phyloP scores from a whole-genome alignment of 495 filamentous ascomycete species.

The Amorphotheca resinae region DNA sequence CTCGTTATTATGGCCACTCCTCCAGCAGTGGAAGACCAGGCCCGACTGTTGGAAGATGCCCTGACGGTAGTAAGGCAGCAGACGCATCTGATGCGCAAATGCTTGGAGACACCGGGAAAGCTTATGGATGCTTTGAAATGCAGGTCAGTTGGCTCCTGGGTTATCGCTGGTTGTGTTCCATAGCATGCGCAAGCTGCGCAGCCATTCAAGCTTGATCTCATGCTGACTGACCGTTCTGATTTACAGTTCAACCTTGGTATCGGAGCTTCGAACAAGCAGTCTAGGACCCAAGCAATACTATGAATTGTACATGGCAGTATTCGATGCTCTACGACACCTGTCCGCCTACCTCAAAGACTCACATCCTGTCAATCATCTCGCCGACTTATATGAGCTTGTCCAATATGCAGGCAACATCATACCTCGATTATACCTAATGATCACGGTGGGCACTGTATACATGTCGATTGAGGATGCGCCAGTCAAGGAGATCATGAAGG shows the following conservation, averaged over 20 bases:
- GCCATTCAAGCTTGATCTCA: constrained; percentile 5
- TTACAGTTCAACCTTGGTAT: constrained; percentile 84
- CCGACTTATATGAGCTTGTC: constrained; percentile 95
- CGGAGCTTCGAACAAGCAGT: constrained; percentile 89
- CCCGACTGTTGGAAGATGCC: constrained; percentile 91
- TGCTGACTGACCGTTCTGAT: constrained; percentile 11
- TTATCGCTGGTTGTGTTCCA: background rate
- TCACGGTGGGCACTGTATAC: constrained; percentile 96
- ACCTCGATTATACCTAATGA: constrained; percentile 93
- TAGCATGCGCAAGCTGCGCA: constrained; percentile 4
- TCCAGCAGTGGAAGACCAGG: constrained; percentile 75
- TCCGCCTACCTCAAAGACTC: constrained; percentile 93
- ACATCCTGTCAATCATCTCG: constrained; percentile 94
- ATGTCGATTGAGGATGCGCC: constrained; percentile 98
- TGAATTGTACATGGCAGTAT: constrained; percentile 97
- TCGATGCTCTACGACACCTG: constrained; percentile 93
- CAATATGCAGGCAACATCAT: constrained; percentile 99
- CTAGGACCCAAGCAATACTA: constrained; percentile 98
- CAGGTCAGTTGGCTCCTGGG: constrained; percentile 49
- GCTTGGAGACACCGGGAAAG: constrained; percentile 93
- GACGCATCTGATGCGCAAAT: constrained; percentile 91
- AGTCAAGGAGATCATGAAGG: constrained; percentile 99
- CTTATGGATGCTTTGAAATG: constrained; percentile 99
- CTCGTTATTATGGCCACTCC: constrained; percentile 39
- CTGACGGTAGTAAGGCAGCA: constrained; percentile 92